A percentile compares a stretch with the other conserved stretches of the same genome.
phyloP scores from a whole-genome alignment of 352 stramenopile species.

The Pythium plurisporium region DNA sequence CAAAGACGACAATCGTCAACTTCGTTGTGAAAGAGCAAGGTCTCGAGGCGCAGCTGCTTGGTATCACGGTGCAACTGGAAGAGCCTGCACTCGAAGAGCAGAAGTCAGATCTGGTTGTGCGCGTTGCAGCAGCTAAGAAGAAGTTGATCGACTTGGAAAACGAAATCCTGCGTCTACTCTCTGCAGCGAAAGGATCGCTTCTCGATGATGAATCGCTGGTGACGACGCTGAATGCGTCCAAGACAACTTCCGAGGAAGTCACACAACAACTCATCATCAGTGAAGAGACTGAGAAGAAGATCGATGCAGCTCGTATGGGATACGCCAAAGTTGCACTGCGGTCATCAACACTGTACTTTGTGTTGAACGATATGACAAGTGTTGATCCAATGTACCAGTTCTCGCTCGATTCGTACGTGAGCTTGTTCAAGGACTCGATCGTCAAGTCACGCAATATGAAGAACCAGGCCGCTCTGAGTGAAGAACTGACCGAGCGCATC shows the following conservation, averaged over 20 bases:
- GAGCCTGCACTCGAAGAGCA: constrained; percentile 91
- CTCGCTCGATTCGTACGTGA: constrained; percentile 92
- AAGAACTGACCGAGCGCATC: constrained; percentile 84
- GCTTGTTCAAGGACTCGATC: constrained; percentile 94
- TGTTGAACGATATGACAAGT: constrained; percentile 92
- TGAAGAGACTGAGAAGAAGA: constrained; percentile 95
- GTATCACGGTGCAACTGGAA: constrained; percentile 89
- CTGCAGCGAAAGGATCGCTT: constrained; percentile 88
- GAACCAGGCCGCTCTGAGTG: constrained; percentile 70
- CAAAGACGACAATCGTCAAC: constrained; percentile 96
- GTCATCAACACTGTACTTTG: constrained; percentile 95
- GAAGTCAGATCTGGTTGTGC: constrained; percentile 90
- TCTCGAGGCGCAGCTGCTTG: constrained; percentile 90
- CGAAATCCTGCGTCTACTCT: constrained; percentile 89
- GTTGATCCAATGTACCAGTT: constrained; percentile 98
- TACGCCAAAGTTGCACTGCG: constrained; percentile 90
- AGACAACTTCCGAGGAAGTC: constrained; percentile 93
- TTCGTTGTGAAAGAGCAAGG: constrained; percentile 96
- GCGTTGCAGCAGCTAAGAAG: constrained; percentile 91
- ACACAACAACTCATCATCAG: constrained; percentile 90
- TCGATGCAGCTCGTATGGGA: constrained; percentile 91
- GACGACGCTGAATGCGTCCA: constrained; percentile 93
- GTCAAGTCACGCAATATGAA: constrained; percentile 79
- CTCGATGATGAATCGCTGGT: constrained; percentile 94
- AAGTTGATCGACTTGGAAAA: constrained; percentile 93